Base-by-base conservation (phyloP, 228 moss, liverwort and hornwort species). In the Sphagnum fallax region DNA sequence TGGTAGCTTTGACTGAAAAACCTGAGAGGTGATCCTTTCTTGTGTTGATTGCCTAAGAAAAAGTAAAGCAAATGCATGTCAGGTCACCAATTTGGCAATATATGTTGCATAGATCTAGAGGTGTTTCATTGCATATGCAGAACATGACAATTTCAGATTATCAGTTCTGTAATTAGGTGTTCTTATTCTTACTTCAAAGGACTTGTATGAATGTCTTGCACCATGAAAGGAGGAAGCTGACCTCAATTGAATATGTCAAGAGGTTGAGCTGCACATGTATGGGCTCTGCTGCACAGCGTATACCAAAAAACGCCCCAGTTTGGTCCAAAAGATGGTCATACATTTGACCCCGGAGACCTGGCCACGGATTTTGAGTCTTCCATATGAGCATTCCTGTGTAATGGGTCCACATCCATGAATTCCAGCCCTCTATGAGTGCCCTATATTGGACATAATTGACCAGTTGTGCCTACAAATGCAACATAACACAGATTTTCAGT, bases 281-380 rank as follows among this genome's bases (percentile, higher is more conserved):
- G 75, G 84, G 88, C 77, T 98, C 93, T 62, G 90, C 90, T 67
- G 97, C 93, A 75, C 81, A 82, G 47, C 78, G 79, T 58, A 93
- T 67, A 62, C 97, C 97, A 63, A 84, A 97, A 82, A 97, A 93
- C 4, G 90, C 90, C 76, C 90, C 97, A n/a, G 93, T 93, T 71
- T 97, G 97, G 79, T 93, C 93, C 65, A 88, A 90, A 53, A 97
- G 81, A 74, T 86, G 89, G 70, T 97, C 97, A 66, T 97, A 97
- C 68, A 93, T 87, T 69, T 93, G 88, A 64, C 97, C 97, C 52
- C 93, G 86, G 57, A 97, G 87, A 71, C 97, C 97, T 73, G 90
- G 86, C 97, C 97, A 97, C 55, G 97, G 97, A 70, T 93, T 97
- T 65, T 97, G 97, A 2, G 88, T 90, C 68, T 88, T 97, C 97